Evolutionary conservation across 192 early-diverging fungal species (phyloP).

Genomic region (Coemansia sp.): DNA sequence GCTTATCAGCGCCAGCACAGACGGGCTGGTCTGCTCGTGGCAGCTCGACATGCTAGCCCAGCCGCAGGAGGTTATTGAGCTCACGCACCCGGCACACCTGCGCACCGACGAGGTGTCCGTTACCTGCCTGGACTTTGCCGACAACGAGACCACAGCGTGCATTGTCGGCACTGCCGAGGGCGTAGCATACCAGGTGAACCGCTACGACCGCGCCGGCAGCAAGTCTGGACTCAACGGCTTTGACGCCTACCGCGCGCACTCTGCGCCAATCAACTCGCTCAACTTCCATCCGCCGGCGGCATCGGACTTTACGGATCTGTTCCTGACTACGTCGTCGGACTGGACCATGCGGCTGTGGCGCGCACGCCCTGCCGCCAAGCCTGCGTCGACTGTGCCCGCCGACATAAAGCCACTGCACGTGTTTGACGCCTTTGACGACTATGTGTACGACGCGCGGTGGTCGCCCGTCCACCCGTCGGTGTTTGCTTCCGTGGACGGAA

Average conservation of each 20-base stretch:
- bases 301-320: constrained; percentile 88
- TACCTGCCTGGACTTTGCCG: constrained; percentile 87
- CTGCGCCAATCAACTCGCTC: constrained; percentile 83
- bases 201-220: constrained; percentile 92
- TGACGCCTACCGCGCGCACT: constrained; percentile 86
- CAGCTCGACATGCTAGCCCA: constrained; percentile 97
- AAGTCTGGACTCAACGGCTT: constrained; percentile 92
- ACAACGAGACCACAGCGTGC: constrained; percentile 89
- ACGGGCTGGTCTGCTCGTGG: constrained; percentile 96
- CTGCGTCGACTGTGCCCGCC: constrained; percentile 31
- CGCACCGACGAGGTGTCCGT: constrained; percentile 94
- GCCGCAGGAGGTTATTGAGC: constrained; percentile 86
- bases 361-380: constrained; percentile 57
- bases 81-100: constrained; percentile 69
- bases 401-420: constrained; percentile 70
- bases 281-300: constrained; percentile 82
- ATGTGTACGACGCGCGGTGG: constrained; percentile 98
- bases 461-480: constrained; percentile 93
- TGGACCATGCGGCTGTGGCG: constrained; percentile 99
- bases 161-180: constrained; percentile 98
- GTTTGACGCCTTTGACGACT: constrained; percentile 93
- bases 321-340: constrained; percentile 88
- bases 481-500: constrained; percentile 90
- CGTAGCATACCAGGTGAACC: constrained; percentile 88
- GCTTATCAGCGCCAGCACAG: constrained; percentile 89